Evolutionary conservation across 352 stramenopile genomes (phyloP), one percentile per base, ranked within the genome.

Genomic region (Globisporangium viniferum): DNA sequence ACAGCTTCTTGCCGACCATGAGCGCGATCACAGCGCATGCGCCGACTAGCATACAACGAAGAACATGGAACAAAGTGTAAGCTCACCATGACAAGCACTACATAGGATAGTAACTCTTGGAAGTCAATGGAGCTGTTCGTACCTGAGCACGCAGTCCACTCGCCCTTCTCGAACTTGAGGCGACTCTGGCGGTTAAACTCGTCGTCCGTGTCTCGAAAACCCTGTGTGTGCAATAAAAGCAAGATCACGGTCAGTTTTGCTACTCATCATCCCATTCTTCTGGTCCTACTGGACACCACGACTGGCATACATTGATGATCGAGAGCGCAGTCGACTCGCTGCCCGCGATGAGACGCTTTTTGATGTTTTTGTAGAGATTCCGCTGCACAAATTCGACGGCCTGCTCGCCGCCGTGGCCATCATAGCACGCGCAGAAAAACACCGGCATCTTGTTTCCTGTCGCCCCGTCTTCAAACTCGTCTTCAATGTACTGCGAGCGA

Each of bases 381-480:
- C 80, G 76, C 64, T 90, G 78, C n/a, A 90, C 82, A 70, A 80
- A 90, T 63, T 88, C 78, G 27, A 90, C 82, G 5, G 82, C 82
- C 48, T 86, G 71, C 63, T 89, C 82, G 33, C 82, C 82, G 55
- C 82, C 82, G 66, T 90, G 82, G 46, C 82, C 82, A 59, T 90
- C 82, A 71, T 90, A 90, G 73, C 80, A 88, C n/a, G 75, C 82
- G 61, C 82, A 90, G 69, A 90, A 90, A 64, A 90, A 88, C 14
- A 88, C 64, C 5, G 75, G 58, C 36, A 71, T 77, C 24, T 51
- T 71, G 31, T 41, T 59, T 64, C 33, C 73, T 70, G 3, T 62
- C 69, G 15, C 44, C 18, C 2, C 18, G 22, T 51, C 44, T 22
- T 51, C 44, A 22, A 87, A 69, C 24, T 68, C 54, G 54, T 88